Evolutionary conservation across 257 asterid genomes (phyloP).

Genomic region (Fraxinus cuspidata): DNA sequence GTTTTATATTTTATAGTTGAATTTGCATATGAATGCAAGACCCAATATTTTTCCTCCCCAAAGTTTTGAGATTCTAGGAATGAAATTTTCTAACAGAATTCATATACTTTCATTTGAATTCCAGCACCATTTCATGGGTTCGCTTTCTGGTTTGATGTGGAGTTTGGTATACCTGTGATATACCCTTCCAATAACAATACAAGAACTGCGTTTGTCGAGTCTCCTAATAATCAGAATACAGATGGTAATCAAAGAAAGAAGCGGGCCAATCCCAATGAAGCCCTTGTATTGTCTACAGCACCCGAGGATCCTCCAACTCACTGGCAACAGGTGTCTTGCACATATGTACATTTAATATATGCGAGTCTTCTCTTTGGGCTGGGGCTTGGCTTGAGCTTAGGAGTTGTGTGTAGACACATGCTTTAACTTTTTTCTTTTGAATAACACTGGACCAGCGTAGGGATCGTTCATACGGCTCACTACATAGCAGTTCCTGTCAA

Average conservation of each 20-base stretch:
- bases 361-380: not conserved
- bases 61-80: not conserved
- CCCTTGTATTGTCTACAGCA: conserved; percentile 85
- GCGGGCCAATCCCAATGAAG: conserved; percentile 70
- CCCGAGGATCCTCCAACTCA: conserved; percentile 97
- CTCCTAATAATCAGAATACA: conserved; percentile 35
- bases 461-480: not conserved
- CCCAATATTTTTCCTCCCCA: not conserved
- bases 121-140: conserved; percentile 97
- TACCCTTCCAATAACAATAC: conserved; percentile 34
- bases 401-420: not conserved
- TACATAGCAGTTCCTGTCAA: not conserved
- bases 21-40: not conserved
- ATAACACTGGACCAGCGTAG: conserved; percentile 11
- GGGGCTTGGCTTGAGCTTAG: not conserved
- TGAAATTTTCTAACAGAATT: not conserved
- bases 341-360: not conserved
- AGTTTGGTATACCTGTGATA: conserved; percentile 52
- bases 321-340: conserved; percentile 81
- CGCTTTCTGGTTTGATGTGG: conserved; percentile 98
- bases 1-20: conserved; percentile 1
- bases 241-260: conserved; percentile 58
- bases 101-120: conserved; percentile 13
- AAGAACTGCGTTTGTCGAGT: conserved; percentile 35
- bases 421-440: not conserved